phyloP scores from a whole-genome alignment of 768 basidiomycete genomes.

The Russula emetica region DNA sequence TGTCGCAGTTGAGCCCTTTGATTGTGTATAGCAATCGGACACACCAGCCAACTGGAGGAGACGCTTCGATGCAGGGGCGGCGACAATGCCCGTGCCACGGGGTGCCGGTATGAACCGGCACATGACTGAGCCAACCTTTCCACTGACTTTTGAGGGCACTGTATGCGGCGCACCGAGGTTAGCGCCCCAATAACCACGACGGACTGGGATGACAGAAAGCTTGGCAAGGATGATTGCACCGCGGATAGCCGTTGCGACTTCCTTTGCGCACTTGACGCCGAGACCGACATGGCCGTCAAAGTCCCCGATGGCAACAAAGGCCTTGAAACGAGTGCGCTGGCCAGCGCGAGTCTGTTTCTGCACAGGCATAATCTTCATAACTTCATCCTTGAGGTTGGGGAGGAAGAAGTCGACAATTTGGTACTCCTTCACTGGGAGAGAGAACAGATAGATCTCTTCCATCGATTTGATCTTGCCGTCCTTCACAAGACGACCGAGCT shows the following conservation, averaged over 20 bases:
- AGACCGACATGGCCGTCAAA: conserved; percentile 98
- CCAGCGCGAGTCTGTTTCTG: conserved; percentile 99
- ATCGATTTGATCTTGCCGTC: conserved; percentile 99
- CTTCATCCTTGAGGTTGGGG: conserved; percentile 98
- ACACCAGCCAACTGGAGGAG: conserved; percentile 97
- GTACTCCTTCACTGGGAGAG: conserved; percentile 98
- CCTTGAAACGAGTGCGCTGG: conserved; percentile 99
- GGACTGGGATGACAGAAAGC: conserved; percentile 94
- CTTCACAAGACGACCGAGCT: conserved; percentile 97
- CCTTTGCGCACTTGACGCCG: conserved; percentile 99
- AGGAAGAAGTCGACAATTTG: conserved; percentile 99
- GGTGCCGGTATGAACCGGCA: conserved; percentile 98
- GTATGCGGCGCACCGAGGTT: conserved; percentile 99
- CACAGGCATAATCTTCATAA: conserved; percentile 99
- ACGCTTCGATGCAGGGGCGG: conserved; percentile 95
- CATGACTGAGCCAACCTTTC: conserved; percentile 99
- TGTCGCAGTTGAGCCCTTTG: conserved; percentile 97
- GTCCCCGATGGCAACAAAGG: conserved; percentile 99
- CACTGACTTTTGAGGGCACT: conserved; percentile 96
- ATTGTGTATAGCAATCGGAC: conserved; percentile 95
- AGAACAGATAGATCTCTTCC: conserved; percentile 99
- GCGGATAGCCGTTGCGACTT: conserved; percentile 99
- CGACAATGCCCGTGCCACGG: conserved; percentile 98
- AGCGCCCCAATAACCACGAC: conserved; percentile 99
- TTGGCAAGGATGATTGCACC: conserved; percentile 99